Evolutionary conservation across 768 basidiomycete species (phyloP), one percentile per base, ranked within the genome.

Genomic region (Auriscalpium vulgare): DNA sequence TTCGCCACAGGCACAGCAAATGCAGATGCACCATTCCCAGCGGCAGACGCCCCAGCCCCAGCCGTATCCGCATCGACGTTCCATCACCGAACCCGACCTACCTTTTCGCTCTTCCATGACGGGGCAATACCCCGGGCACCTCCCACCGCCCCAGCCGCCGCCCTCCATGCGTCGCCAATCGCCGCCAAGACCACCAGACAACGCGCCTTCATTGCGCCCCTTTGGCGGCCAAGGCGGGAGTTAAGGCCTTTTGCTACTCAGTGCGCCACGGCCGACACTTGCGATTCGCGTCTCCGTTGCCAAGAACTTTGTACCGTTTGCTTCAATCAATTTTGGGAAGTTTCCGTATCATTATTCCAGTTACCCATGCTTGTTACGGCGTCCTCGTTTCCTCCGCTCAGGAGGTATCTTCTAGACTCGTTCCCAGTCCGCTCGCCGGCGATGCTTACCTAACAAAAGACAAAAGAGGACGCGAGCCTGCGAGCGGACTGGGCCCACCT

Each of bases 41-140:
- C 65, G 62, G 50, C 61, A 63, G 21, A 19, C 58, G 52, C 50
- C 64, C 36, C 62, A 59, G 23, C 48, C 59, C 8, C 76, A 80
- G 53, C 74, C 76, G 43, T 81, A 80, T 60, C 74, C 76, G 40
- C 82, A 80, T 61, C 76, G 83, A 58, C 77, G 84, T 51, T 74
- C 82, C 40, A 71, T 79, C 51, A 81, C 80, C 35, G 84, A 84
- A 48, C 75, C 82, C 21, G 80, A 80, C 60, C 74, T 74, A 38
- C 35, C 35, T 19, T 53, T 34, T 49, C 56, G 59, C 49, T 16
- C 81, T 75, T 66, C 71, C 70, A 55, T 70, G 78, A 38, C 69
- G 78, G 50, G 72, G 72, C 35, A 74, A 78, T 57, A 76, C 76
- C 59, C 76, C 77, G 29, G 29, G 29, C 29, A 29, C 4, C 56